Evolutionary conservation across 2,329 filamentous ascomycete genomes (phyloP), one percentile per base, ranked within the genome.

Genomic region (Pseudogymnoascus sp.): DNA sequence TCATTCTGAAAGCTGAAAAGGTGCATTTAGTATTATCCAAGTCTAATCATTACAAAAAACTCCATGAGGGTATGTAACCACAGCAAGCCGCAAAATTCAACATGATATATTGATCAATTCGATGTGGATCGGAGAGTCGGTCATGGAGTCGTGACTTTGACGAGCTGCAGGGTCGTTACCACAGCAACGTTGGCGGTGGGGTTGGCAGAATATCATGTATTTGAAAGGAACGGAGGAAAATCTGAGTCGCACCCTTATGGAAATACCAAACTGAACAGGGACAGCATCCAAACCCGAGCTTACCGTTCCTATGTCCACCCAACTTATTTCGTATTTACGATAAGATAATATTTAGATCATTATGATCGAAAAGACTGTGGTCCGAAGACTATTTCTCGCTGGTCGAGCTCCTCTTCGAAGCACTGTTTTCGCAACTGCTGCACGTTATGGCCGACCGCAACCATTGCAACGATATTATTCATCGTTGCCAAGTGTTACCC

Each of bases 401-500:
- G 13, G 39, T 41, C 60, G 25, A 41, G 60, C 19, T 28, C 36
- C 39, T 41, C 36, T 61, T 25, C 34, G 7, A 25, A 39, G n/a
- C 36, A 43, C 14, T 6, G 39, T 31, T 23, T 61, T 41, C 60
- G 34, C 34, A 19, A 25, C 36, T 6, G 16, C 31, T 23, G 14
- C 28, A 19, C 60, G 60, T 23, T 61, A 39, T 41, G 39, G 60
- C 19, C 60, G 34, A 28, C 60, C 34, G 34, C 60, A 61, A 43
- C 60, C 63, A 25, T 23, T 63, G 34, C 68, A 67, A 57, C 64
- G 64, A 54, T 73, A 72, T 65, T 68, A 68, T 43, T 78, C 77
- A 66, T 77, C 78, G 10, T 73, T 80, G 8, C 83, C 69, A 23
- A 71, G 65, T 48, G 64, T 75, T 37, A 66, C 68, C 25, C 68